phyloP scores from a whole-genome alignment of 2,329 filamentous ascomycete genomes.

The Sclerotinia sclerotiorum region DNA sequence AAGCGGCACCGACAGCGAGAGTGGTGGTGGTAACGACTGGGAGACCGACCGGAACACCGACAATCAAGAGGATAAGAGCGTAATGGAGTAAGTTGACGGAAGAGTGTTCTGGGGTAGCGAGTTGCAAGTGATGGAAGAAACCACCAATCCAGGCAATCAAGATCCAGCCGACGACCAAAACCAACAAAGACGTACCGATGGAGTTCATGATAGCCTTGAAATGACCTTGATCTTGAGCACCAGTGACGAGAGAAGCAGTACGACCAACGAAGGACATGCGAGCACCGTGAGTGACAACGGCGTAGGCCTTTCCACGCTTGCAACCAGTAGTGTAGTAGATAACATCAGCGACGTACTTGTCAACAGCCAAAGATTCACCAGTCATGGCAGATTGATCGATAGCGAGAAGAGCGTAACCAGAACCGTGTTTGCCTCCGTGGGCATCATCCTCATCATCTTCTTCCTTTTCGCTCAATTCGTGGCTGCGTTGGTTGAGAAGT shows the following conservation, averaged over 20 bases:
- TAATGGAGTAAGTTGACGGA: slow-evolving; percentile 67
- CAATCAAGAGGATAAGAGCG: slow-evolving; percentile 69
- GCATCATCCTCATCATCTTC: slow-evolving; percentile 55
- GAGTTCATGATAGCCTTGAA: slow-evolving; percentile 85
- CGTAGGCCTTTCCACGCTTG: slow-evolving; percentile 77
- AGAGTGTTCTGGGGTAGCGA: slow-evolving; percentile 57
- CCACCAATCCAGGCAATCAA: slow-evolving; percentile 74
- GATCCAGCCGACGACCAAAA: slow-evolving; percentile 77
- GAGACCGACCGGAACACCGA: slow-evolving; percentile 77
- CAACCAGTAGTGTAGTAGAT: slow-evolving; percentile 80
- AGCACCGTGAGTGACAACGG: slow-evolving; percentile 65
- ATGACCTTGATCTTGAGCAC: slow-evolving; percentile 73
- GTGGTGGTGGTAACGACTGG: slow-evolving; percentile 78
- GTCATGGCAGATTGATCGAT: slow-evolving; percentile 80
- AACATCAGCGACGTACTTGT: slow-evolving; percentile 75
- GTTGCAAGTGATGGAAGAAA: slow-evolving; percentile 70
- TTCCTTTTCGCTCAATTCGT: slow-evolving; percentile 57
- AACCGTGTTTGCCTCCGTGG: slow-evolving; percentile 53
- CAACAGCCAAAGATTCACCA: slow-evolving; percentile 75
- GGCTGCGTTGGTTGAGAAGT: slow-evolving; percentile 59
- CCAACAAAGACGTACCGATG: slow-evolving; percentile 71
- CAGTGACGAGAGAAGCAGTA: slow-evolving; percentile 71
- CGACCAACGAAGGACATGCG: slow-evolving; percentile 74
- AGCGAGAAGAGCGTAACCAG: slow-evolving; percentile 65
- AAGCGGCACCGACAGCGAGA: slow-evolving; percentile 73